Percentiles rank a stretch among this genome's conserved stretches.
These are phyloP conservation scores for Hansfordia pulvinata DNA, from an alignment of 2,329 filamentous ascomycete species.

Conservation along the genomic window DNA sequence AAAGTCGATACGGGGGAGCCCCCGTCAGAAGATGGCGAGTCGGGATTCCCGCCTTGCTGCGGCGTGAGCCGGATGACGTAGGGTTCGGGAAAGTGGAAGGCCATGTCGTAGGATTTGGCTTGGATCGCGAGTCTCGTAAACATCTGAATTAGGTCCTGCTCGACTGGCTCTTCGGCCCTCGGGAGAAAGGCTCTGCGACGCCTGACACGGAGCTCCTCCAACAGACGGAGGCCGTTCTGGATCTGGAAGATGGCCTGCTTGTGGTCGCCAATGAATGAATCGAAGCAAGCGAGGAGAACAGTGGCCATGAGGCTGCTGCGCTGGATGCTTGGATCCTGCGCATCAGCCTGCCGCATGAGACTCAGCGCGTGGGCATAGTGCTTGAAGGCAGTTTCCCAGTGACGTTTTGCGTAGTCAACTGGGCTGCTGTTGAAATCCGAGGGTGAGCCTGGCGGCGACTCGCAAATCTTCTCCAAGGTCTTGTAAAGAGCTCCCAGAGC, in stretches of 20 bases:
- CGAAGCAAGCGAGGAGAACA: slow-evolving; percentile 53
- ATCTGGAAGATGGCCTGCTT: slow-evolving; percentile 48
- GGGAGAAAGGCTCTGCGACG: slow-evolving; percentile 23
- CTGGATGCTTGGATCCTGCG: slow-evolving; percentile 29
- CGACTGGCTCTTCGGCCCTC: slow-evolving; percentile 31
- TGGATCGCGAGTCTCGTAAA: slow-evolving; percentile 51
- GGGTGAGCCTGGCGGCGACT: slow-evolving; percentile 34
- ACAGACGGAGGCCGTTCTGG: slow-evolving; percentile 38
- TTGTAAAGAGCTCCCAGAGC: slow-evolving; percentile 55
- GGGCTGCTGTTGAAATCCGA: slow-evolving; percentile 25
- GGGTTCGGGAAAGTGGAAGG: slow-evolving; percentile 51
- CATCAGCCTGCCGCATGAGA: slow-evolving; percentile 29
- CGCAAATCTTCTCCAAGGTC: slow-evolving; percentile 44
- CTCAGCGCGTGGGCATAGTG: slow-evolving; percentile 45
- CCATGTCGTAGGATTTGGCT: slow-evolving; percentile 56
- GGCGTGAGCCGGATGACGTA: slow-evolving; percentile 41
- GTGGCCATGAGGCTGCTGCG: slow-evolving; percentile 48
- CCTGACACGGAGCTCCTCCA: slow-evolving; percentile 37
- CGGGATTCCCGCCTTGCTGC: slow-evolving; percentile 16
- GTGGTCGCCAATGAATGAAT: slow-evolving; percentile 53
- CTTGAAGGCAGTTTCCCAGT: slow-evolving; percentile 46
- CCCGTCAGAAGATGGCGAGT: slow-evolving; percentile 28
- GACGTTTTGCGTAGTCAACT: too few relatives aligned
- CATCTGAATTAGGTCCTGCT: slow-evolving; percentile 47
- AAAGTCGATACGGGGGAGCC: slow-evolving; percentile 25